phyloP scores from a whole-genome alignment of 257 asterid genomes.

The Fraxinus quadrangulata region DNA sequence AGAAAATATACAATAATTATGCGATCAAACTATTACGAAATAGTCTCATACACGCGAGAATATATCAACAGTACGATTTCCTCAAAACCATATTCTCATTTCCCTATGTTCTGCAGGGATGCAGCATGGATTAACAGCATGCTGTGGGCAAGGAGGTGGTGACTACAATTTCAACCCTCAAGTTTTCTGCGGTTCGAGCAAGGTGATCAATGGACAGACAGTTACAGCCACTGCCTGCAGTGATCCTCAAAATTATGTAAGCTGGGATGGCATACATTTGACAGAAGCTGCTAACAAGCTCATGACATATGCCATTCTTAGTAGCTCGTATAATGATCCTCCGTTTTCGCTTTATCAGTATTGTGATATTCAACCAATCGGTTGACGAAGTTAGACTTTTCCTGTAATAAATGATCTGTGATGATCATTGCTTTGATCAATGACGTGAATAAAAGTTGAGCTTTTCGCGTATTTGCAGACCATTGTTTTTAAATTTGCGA shows the following conservation, averaged over 20 bases:
- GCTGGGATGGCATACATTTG: slow-evolving; percentile 81
- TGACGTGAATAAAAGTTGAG: background rate
- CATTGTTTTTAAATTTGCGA: background rate
- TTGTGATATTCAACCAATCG: slow-evolving; percentile 34
- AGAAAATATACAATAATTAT: too few species aligned
- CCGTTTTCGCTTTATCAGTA: slow-evolving; percentile 37
- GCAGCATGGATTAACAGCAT: slow-evolving; percentile 63
- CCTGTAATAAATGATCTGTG: background rate
- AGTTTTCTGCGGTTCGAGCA: slow-evolving; percentile 54
- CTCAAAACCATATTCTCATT: too few species aligned
- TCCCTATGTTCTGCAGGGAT: slow-evolving; percentile 43
- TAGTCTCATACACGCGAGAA: too few species aligned
- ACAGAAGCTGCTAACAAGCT: slow-evolving; percentile 82
- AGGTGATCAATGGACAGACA: slow-evolving; percentile 43
- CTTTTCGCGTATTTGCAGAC: background rate
- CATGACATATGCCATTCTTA: slow-evolving; percentile 43
- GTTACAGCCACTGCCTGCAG: slow-evolving; percentile 51
- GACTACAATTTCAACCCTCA: slow-evolving; percentile 51
- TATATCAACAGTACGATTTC: too few species aligned
- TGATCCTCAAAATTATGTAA: slow-evolving; percentile 68
- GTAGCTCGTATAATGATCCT: slow-evolving; percentile 43
- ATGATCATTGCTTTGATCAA: background rate
- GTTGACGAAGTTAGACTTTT: slow-evolving; percentile 12
- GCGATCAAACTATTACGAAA: too few species aligned
- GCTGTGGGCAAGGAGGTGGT: slow-evolving; percentile 83